Evolutionary conservation across 202 grass and related monocot species (phyloP), one percentile per base, ranked within the genome.

Genomic region (Digitaria exilis): DNA sequence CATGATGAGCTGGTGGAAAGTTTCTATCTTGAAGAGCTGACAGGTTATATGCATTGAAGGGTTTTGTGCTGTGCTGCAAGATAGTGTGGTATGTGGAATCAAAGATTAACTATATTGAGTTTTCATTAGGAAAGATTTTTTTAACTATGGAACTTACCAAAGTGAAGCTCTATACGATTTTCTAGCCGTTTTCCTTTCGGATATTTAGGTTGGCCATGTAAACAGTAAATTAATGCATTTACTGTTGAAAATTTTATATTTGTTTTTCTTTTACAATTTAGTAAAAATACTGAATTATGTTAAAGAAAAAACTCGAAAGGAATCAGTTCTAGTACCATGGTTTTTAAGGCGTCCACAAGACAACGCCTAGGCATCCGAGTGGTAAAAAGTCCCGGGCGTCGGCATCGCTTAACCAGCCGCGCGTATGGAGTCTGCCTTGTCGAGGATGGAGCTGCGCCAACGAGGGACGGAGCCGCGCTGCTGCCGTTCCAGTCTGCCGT

Each of bases 71-170:
- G 52, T 87, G 76, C 69, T 76, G 63, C 80, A 69, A 49, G 75
- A 79, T 90, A 70, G 39, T 80, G 39, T 80, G 87, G 88, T 90
- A 90, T 69, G 88, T 90, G 76, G 84, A 87, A 84, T 71, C 37
- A 71, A 72, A 76, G 46, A 49, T 84, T 76, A 56, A 77, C 30
- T 84, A 45, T 75, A 57, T 78, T 64, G 35, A 45, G 4, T 8
- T 80, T 87, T 84, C 13, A 4, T 84, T 75, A 0, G 2, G 29
- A 45, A 75, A 87, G 56, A 12, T n/a, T 3, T 14, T 44, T 44
- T 79, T 74, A 8, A 64, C 10, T 13, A 4, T 80, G 41, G 21
- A 63, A 64, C n/a, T 75, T 79, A 14, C 17, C 72, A 43, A 67
- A 79, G 51, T 0, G 16, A 48, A 17, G 10, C 19, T 69, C 29